Evolutionary conservation across 2,329 filamentous ascomycete species (phyloP).

Genomic region (Neurospora sp.): DNA sequence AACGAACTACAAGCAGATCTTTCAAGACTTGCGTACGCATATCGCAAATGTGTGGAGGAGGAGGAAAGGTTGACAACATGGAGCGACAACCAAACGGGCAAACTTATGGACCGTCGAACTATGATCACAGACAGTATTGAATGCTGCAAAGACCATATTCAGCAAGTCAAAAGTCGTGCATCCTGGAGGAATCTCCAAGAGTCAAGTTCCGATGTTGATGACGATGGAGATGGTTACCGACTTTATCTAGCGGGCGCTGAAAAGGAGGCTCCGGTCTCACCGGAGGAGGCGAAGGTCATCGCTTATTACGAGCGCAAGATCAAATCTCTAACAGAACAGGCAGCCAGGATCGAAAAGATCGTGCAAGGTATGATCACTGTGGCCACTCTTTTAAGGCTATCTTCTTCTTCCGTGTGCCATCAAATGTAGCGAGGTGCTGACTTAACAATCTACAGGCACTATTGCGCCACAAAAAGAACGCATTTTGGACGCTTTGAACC

Average conservation of each 20-base stretch:
- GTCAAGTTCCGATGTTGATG: background rate
- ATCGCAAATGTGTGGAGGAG: conserved; percentile 4
- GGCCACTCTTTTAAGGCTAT: background rate
- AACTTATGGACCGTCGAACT: conserved; percentile 7
- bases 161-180: conserved; percentile 8
- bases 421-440: background rate
- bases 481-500: background rate
- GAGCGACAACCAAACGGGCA: conserved; percentile 8
- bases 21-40: background rate
- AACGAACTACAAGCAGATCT: conserved; percentile 10
- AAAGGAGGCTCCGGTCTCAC: conserved; percentile 5
- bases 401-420: background rate
- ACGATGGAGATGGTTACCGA: conserved; percentile 11
- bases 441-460: background rate
- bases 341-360: conserved; percentile 8
- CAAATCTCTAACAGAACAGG: conserved; percentile 4
- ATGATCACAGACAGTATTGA: conserved; percentile 8
- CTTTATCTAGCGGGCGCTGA: conserved; percentile 6
- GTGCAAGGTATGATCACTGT: conserved; percentile 10
- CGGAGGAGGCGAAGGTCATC: conserved; percentile 11
- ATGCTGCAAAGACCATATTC: conserved; percentile 8
- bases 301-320: conserved; percentile 10
- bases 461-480: background rate
- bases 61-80: conserved; percentile 7
- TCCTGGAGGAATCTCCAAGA: conserved; percentile 14